Conservation (phyloP, 2,329 filamentous ascomycete species). For the Fusarium scirpi region DNA sequence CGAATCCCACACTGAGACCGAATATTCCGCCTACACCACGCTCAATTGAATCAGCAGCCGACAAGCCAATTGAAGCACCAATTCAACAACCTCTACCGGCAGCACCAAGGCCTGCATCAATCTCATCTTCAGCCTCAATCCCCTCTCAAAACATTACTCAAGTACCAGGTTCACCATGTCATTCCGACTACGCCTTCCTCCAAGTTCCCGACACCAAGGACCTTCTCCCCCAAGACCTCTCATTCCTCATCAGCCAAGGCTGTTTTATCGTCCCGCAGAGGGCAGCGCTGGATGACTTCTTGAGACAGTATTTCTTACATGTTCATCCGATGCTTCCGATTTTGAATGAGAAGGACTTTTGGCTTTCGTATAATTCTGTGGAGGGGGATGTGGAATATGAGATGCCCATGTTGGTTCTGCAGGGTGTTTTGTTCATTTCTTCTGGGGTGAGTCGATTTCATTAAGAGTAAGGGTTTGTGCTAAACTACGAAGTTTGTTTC, state of each 20-base stretch:
- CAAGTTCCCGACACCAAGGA: slow-evolving; percentile 38
- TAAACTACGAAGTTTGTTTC: background rate
- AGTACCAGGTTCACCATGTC: slow-evolving; percentile 12
- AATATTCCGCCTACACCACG: slow-evolving; percentile 13
- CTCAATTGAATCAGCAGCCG: background rate
- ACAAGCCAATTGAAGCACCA: background rate
- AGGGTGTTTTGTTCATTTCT: slow-evolving; percentile 42
- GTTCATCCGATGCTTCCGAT: slow-evolving; percentile 48
- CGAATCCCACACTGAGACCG: background rate
- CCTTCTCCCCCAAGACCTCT: slow-evolving; percentile 40
- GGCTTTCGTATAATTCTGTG: slow-evolving; percentile 39
- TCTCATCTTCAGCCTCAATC: background rate
- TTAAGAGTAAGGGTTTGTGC: too few species aligned
- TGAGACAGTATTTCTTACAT: slow-evolving; percentile 47
- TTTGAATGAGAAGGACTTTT: slow-evolving; percentile 44
- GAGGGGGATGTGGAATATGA: slow-evolving; percentile 10
- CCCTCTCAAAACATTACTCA: background rate
- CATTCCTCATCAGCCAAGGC: slow-evolving; percentile 44
- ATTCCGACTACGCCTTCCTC: slow-evolving; percentile 42
- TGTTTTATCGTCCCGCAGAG: slow-evolving; percentile 45
- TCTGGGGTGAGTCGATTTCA: slow-evolving; percentile 22
- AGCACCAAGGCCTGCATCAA: background rate
- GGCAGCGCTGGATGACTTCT: slow-evolving; percentile 44
- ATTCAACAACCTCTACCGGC: background rate
- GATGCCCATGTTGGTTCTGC: slow-evolving; percentile 41